Evolutionary conservation across 2,329 filamentous ascomycete genomes (phyloP), one percentile per base, ranked within the genome.

Genomic region (Sporothrix schenckii): DNA sequence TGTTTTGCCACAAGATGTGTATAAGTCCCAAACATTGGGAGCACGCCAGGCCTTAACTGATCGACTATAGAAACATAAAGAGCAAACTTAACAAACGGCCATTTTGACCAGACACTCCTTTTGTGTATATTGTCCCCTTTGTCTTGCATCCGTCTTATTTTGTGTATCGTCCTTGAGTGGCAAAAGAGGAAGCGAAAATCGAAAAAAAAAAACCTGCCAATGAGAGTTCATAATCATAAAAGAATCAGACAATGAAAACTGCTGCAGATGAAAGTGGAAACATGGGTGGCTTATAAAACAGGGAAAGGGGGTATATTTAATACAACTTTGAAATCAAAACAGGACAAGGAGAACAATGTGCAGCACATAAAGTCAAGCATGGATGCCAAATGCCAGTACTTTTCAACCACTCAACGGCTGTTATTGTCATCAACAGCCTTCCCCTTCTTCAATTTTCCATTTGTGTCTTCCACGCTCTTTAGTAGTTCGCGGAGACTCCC

Each of bases 401-500:
- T 4, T 39, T n/a, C 27, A n/a, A 11, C 4, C 10, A 24, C 39
- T 63, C 58, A 63, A 63, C 39, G 39, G 21, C n/a, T 63, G 13
- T 5, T 21, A 24, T 54, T 49, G 9, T 39, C 72, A 24, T 74
- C 74, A 13, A 73, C 73, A 4, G 72, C 72, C 70, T 77, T 78
- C 0, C 75, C 77, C 52, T 77, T 77, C 66, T 72, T 72, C 3
- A 56, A 65, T 50, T 67, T 69, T n/a, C 66, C 65, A 21, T 67
- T 72, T 16, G 53, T 61, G 19, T 81, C 68, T 13, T 81, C 77
- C 3, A 77, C 76, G 6, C 77, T 76, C 72, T 80, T 84, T 13
- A 89, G 77, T 21, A 89, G 76, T 54, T 86, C 82, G 69, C 85
- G 80, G 27, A 89, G 78, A 69, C 83, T 88, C 1, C 86, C 85